Evolutionary conservation across 805 yeast species (phyloP).

Genomic region (Candida succiphila): DNA sequence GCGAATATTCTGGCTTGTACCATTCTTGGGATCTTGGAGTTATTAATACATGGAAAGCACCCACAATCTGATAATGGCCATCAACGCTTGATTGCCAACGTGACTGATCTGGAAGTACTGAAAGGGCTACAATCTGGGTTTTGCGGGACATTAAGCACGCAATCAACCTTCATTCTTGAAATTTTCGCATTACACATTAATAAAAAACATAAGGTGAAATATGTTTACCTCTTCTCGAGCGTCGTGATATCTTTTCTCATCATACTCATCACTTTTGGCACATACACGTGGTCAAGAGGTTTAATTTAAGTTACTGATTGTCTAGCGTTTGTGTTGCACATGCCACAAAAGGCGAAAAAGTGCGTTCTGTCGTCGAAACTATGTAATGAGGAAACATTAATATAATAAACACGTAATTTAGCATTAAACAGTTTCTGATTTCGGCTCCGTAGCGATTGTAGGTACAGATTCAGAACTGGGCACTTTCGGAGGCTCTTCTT

Average conservation of each 20-base stretch:
- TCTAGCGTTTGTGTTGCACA: not conserved
- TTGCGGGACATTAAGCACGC: conserved; percentile 29
- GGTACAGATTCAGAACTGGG: too few relatives aligned
- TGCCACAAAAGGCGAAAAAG: too few relatives aligned
- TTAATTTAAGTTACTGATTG: conserved; percentile 6
- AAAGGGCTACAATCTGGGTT: conserved; percentile 17
- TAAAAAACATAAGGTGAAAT: conserved; percentile 21
- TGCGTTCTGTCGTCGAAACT: too few relatives aligned
- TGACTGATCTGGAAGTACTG: conserved; percentile 11
- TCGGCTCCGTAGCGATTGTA: too few relatives aligned
- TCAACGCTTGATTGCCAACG: conserved; percentile 2
- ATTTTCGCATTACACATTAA: conserved; percentile 19
- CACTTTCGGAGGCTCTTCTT: too few relatives aligned
- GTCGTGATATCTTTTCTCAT: conserved; percentile 36
- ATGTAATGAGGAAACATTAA: too few relatives aligned
- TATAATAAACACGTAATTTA: too few relatives aligned
- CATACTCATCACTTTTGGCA: conserved; percentile 54
- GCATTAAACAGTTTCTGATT: too few relatives aligned
- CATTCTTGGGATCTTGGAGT: conserved; percentile 10
- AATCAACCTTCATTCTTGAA: conserved; percentile 73
- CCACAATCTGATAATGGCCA: not conserved
- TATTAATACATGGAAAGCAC: conserved; percentile 12
- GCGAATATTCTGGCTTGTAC: conserved; percentile 23
- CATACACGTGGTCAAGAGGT: conserved; percentile 62
- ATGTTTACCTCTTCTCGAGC: conserved; percentile 41